These are phyloP conservation scores for Kwoniella sp. DNA, from an alignment of 768 basidiomycete species.

Conservation along the genomic window DNA sequence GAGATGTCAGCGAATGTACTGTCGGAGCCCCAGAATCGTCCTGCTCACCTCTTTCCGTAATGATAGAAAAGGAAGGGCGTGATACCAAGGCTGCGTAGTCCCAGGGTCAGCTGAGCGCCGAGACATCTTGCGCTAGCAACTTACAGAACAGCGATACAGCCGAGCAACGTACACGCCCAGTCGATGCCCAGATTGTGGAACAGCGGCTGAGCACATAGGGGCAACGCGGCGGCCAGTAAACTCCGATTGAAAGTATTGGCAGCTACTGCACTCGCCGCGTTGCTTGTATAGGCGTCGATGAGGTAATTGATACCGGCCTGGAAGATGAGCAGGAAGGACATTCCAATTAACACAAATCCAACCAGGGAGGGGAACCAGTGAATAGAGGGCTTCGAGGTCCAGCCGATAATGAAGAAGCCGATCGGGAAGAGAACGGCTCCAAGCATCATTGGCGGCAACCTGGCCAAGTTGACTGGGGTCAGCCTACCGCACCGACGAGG, in stretches of 20 bases:
- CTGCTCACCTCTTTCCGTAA: conserved; percentile 11
- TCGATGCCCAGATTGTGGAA: conserved; percentile 19
- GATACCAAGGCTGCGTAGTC: conserved; percentile 1
- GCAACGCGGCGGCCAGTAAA: conserved; percentile 30
- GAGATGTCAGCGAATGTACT: neutral
- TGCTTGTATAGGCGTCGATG: conserved; percentile 45
- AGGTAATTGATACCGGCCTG: conserved; percentile 44
- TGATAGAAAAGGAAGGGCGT: conserved; percentile 14
- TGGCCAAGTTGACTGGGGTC: neutral
- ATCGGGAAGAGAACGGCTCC: conserved; percentile 47
- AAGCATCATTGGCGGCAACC: conserved; percentile 49
- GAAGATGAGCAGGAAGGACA: conserved; percentile 49
- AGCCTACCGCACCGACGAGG: neutral
- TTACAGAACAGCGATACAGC: conserved; percentile 17
- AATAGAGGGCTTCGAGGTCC: conserved; percentile 34
- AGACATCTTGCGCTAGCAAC: too few species aligned
- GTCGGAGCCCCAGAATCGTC: too few species aligned
- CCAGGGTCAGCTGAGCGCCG: neutral
- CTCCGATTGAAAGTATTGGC: conserved; percentile 42
- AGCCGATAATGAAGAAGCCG: conserved; percentile 46
- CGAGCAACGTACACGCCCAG: conserved; percentile 24
- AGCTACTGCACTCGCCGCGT: conserved; percentile 37
- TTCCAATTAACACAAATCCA: conserved; percentile 46
- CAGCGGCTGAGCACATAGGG: conserved; percentile 12
- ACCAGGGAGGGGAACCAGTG: conserved; percentile 39